Conservation (phyloP, 768 basidiomycete genomes). For the Rickenella mellea region DNA sequence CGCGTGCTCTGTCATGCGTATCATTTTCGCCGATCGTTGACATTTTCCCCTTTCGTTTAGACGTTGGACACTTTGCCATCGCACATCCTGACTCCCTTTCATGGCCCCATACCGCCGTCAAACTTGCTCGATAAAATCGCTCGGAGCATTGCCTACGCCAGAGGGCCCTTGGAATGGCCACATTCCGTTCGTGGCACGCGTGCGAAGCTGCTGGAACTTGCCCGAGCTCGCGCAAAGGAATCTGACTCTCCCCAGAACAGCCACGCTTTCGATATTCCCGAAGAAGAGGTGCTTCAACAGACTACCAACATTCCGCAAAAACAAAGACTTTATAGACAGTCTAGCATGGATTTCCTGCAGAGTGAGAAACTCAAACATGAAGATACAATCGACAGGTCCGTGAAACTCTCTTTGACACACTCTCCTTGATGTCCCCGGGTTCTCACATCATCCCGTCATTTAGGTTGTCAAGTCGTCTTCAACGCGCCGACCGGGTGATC, state of each 20-base stretch:
- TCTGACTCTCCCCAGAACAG: constrained; percentile 5
- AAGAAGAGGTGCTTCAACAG: constrained; percentile 31
- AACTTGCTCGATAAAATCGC: constrained; percentile 85
- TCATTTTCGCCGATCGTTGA: constrained; percentile 4
- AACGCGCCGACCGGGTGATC: constrained; percentile 50
- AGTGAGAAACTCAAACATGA: constrained; percentile 33
- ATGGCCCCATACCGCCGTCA: constrained; percentile 73
- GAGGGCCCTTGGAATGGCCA: constrained; percentile 73
- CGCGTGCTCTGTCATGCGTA: constrained; percentile 7
- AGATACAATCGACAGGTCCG: constrained; percentile 55
- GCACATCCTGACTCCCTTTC: constrained; percentile 82
- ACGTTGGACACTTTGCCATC: constrained; percentile 77
- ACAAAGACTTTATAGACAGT: constrained; percentile 67
- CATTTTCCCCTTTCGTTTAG: constrained; percentile 24
- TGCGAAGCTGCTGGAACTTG: constrained; percentile 70
- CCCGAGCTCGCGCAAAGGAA: constrained; percentile 57
- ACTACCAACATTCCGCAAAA: constrained; percentile 41
- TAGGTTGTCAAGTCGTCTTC: constrained; percentile 61
- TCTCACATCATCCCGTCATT: constrained; percentile 7
- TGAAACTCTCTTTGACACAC: constrained; percentile 9
- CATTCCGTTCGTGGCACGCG: constrained; percentile 78
- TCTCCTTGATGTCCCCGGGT: constrained; percentile 1
- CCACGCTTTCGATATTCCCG: constrained; percentile 19
- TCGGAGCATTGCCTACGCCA: constrained; percentile 63
- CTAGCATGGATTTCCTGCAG: constrained; percentile 82